These are phyloP conservation scores for Coniella lustricola DNA, from an alignment of 2,329 filamentous ascomycete genomes.

Conservation along the genomic window DNA sequence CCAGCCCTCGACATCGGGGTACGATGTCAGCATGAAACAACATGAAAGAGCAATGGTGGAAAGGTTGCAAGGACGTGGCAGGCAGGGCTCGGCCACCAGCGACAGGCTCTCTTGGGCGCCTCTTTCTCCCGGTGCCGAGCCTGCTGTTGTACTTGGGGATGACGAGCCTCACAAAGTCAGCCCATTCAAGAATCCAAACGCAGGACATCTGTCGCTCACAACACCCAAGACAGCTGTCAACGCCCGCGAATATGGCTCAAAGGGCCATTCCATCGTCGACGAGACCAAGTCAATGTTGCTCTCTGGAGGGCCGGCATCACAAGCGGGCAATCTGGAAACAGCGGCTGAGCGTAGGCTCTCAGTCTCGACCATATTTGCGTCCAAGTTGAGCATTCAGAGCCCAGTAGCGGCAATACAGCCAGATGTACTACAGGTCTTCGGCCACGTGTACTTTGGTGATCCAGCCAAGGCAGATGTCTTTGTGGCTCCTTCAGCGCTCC, in stretches of 20 bases:
- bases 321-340: constrained; percentile 7
- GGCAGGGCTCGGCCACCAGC: not conserved
- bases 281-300: constrained; percentile 27
- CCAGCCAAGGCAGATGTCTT: constrained; percentile 37
- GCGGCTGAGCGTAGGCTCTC: constrained; percentile 23
- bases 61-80: constrained; percentile 24
- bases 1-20: constrained; percentile 23
- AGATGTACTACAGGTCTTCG: constrained; percentile 34
- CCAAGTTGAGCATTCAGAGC: constrained; percentile 18
- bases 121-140: constrained; percentile 26
- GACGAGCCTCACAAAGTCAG: constrained; percentile 23
- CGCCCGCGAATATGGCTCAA: constrained; percentile 15
- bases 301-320: constrained; percentile 18
- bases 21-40: constrained; percentile 28
- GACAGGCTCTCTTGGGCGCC: constrained; percentile 18
- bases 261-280: constrained; percentile 20
- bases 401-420: constrained; percentile 22
- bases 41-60: constrained; percentile 31
- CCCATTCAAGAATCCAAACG: constrained; percentile 11
- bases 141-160: constrained; percentile 19
- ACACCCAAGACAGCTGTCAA: constrained; percentile 14
- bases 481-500: constrained; percentile 35
- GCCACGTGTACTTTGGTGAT: constrained; percentile 35
- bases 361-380: constrained; percentile 11
- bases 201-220: not conserved